Conservation (phyloP, 2,329 filamentous ascomycete genomes). For the Xylaria sp. region DNA sequence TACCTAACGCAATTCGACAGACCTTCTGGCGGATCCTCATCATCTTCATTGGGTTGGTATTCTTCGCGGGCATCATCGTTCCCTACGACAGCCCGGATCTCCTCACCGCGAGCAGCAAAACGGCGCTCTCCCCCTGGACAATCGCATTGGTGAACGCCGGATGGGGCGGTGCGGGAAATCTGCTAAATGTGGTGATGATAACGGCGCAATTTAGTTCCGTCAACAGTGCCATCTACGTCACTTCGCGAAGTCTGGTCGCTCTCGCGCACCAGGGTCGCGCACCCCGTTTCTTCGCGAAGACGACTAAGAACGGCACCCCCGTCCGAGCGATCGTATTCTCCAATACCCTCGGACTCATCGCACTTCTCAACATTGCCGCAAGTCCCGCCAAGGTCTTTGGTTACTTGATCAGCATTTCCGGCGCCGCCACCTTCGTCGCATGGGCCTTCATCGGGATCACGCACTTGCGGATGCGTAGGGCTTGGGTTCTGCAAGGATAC, state of each 20-base stretch:
- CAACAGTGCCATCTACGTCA: constrained; percentile 50
- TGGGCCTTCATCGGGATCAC: constrained; percentile 50
- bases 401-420: constrained; percentile 46
- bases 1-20: constrained; percentile 48
- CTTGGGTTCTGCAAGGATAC: constrained; percentile 45
- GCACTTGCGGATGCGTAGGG: constrained; percentile 45
- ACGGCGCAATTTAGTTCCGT: constrained; percentile 51
- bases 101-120: constrained; percentile 47
- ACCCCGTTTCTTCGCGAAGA: constrained; percentile 45
- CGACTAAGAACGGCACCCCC: constrained; percentile 45
- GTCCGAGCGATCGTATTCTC: constrained; percentile 47
- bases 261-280: constrained; percentile 45
- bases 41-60: constrained; percentile 49
- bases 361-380: constrained; percentile 48
- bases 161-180: constrained; percentile 44
- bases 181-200: constrained; percentile 52
- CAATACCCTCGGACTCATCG: constrained; percentile 46
- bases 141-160: constrained; percentile 48
- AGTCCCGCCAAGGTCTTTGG: constrained; percentile 47
- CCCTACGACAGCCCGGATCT: constrained; percentile 51
- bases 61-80: constrained; percentile 50
- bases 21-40: constrained; percentile 49
- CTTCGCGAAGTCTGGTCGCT: constrained; percentile 46
- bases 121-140: constrained; percentile 49
- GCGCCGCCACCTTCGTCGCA: constrained; percentile 46